Evolutionary conservation across 768 basidiomycete species (phyloP), one percentile per base, ranked within the genome.

Genomic region (Amanita exitialis): DNA sequence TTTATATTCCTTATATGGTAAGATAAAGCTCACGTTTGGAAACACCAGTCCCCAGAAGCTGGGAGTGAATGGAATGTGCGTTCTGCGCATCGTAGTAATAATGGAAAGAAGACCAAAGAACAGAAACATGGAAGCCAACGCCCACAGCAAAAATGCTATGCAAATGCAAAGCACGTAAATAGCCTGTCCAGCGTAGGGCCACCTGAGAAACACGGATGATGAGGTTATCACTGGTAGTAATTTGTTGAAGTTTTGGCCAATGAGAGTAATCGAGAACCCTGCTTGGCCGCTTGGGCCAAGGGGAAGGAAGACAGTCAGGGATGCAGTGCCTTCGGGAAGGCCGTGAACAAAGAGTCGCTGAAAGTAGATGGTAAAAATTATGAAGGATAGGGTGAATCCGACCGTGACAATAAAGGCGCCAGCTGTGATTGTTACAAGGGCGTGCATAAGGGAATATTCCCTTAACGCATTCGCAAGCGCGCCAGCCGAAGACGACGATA

Each of bases 201-300:
- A 60, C 8, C 57, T 58, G 12, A 78, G 66, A 43, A 79, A 65
- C 8, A 58, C 56, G 13, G 70, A 69, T n/a, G 50, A 51, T 20
- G 65, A 66, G 5, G 64, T 61, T 21, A 62, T 56, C n/a, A 58
- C 46, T 10, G 72, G 75, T 3, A 75, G 58, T 0, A 71, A 47
- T 1, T 44, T 58, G 35, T 65, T 62, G 61, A 78, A 70, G 45
- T 67, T 72, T 13, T 75, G 69, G 8, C 82, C 82, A 16, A 80
- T 72, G 6, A 81, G 58, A 15, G 81, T 66, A 32, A 82, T 61
- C 2, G 77, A 70, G 56, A 73, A 80, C 1, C 80, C 82, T 8
- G 80, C 75, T 60, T 88, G 86, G 21, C 80, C 85, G 48, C 76
- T 76, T 0, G 87, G 84, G 3, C 88, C 88, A 1, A 89, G 63